phyloP scores from a whole-genome alignment of 768 basidiomycete genomes.

The Sporobolomyces pararoseus region DNA sequence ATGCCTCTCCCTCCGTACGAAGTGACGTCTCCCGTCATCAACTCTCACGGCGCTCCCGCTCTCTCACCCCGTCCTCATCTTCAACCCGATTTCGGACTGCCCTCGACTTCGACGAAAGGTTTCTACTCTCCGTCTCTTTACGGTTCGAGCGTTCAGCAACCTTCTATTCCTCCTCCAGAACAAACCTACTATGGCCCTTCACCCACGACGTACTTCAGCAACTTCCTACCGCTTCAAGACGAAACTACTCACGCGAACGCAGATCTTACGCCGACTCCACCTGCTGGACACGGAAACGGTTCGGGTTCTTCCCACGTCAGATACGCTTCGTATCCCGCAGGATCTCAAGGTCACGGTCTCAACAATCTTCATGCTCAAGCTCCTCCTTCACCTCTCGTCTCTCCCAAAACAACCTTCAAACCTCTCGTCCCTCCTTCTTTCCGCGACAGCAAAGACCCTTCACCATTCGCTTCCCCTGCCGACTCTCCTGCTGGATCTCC shows the following conservation, averaged over 20 bases:
- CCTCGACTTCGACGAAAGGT: constrained; percentile 2
- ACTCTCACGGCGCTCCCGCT: constrained; percentile 25
- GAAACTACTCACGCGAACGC: background rate
- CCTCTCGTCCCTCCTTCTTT: constrained; percentile 38
- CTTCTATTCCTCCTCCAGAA: constrained; percentile 16
- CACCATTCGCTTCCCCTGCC: constrained; percentile 30
- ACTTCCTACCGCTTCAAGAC: constrained; percentile 26
- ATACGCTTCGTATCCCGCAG: constrained; percentile 25
- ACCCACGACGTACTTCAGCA: constrained; percentile 13
- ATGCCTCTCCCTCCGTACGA: constrained; percentile 12
- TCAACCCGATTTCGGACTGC: constrained; percentile 32
- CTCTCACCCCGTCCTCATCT: constrained; percentile 5
- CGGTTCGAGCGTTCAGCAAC: constrained; percentile 10
- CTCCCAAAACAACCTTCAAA: constrained; percentile 3
- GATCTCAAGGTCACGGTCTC: background rate
- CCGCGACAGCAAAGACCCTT: constrained; percentile 21
- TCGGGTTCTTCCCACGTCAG: background rate
- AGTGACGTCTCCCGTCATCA: constrained; percentile 14
- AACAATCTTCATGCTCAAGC: background rate
- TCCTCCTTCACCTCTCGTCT: background rate
- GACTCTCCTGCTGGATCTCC: constrained; percentile 27
- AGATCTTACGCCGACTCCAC: background rate
- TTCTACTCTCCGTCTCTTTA: constrained; percentile 29
- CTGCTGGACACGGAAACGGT: background rate
- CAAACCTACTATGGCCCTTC: constrained; percentile 15